Evolutionary conservation across 2,329 filamentous ascomycete genomes (phyloP), one percentile per base, ranked within the genome.

Genomic region (Claviceps paspali): DNA sequence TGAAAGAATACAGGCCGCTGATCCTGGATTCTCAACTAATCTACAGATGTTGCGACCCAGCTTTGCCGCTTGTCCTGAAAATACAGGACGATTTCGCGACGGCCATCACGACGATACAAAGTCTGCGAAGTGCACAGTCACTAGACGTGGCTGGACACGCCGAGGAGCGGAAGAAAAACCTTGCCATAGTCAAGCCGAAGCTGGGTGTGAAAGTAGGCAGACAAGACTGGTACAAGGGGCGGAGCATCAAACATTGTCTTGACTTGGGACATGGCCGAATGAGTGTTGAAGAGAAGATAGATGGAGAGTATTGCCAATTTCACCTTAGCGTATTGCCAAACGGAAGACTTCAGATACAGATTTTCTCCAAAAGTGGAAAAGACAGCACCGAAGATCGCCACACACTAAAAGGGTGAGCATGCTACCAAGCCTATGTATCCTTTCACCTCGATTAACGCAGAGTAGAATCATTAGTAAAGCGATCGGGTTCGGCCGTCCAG

Each of bases 291-390:
- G 67, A 77, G 36, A 93, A 93, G 52, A 74, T 92, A 43, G 85
- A 93, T 48, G 85, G 82, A 10, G 86, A 94, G 55, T 94, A 91
- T 46, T 92, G 83, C 47, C 86, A 94, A 53, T 75, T 94, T 22
- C 86, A 94, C 49, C 63, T 94, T 28, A 76, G 92, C 49, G 60
- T 82, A 6, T n/a, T n/a, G n/a, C 61, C 62, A 7, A 73, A 70
- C 35, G 60, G 60, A 12, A 52, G 40, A 1, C 51, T 67, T 1
- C 70, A 65, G 33, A 74, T 93, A 21, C 78, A 80, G 44, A 88
- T 94, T 22, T 94, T 91, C 52, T 92, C 85, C 8, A 95, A 94
- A 53, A 91, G 84, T 49, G 84, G 86, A 40, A 92, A 91, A 52
- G 83, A 94, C 46, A 88, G 85, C 31, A 94, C 85, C 0, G 52